These are phyloP conservation scores for Lentinula raphanica DNA, from an alignment of 768 basidiomycete genomes.

Conservation along the genomic window DNA sequence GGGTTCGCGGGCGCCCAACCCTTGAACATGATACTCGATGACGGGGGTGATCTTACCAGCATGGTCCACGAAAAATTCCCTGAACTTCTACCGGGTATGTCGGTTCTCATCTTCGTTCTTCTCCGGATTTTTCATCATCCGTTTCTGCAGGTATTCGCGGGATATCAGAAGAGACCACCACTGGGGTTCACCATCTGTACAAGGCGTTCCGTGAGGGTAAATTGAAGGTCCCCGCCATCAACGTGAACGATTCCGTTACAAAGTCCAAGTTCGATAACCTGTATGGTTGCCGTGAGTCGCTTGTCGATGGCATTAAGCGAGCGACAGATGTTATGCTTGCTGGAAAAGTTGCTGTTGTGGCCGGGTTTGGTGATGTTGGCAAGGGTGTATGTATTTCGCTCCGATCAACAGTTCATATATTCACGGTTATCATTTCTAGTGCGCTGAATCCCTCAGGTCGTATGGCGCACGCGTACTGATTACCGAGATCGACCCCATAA, in stretches of 20 bases:
- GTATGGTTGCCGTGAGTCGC: conserved; percentile 99
- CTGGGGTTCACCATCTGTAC: conserved; percentile 99
- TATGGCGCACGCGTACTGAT: conserved; percentile 95
- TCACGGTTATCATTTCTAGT: conserved; percentile 43
- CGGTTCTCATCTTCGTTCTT: not conserved
- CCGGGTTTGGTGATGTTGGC: conserved; percentile 98
- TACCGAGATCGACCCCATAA: conserved; percentile 99
- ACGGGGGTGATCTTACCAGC: conserved; percentile 94
- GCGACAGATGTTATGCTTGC: conserved; percentile 99
- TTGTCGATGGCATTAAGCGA: conserved; percentile 99
- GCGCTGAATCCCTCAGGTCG: conserved; percentile 94
- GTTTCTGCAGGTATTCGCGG: conserved; percentile 68
- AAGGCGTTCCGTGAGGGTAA: conserved; percentile 94
- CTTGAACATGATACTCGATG: conserved; percentile 98
- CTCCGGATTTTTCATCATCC: conserved; percentile 2
- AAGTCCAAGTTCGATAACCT: conserved; percentile 99
- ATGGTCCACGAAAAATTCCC: conserved; percentile 97
- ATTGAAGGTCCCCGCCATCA: conserved; percentile 97
- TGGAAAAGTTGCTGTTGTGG: conserved; percentile 98
- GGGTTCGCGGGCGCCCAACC: conserved; percentile 82
- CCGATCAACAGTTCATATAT: not conserved
- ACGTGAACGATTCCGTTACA: conserved; percentile 99
- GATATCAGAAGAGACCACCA: conserved; percentile 98
- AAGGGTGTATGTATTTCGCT: conserved; percentile 74
- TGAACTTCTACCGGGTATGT: conserved; percentile 69